Base-by-base conservation (phyloP, 202 grass and related monocot species). In the Zizania palustris region DNA sequence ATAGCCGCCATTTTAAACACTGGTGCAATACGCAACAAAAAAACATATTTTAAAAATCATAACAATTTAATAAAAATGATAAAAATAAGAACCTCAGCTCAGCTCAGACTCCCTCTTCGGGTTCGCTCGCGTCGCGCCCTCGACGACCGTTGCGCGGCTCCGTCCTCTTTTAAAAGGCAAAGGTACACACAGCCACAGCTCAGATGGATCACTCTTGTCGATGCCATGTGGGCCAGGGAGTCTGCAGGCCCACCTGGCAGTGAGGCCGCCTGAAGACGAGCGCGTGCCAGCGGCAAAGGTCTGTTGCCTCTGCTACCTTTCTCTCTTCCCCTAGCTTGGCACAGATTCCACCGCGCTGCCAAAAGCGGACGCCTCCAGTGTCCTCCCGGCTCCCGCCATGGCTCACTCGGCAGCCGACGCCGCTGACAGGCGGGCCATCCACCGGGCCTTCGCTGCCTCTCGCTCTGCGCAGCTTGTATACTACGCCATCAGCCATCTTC, bases 301-400 rank as follows among this genome's bases (percentile, higher is more conserved):
- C 36, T 14, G 63, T 18, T 20, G 7, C 3, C 7, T 71, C 64
- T 80, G 81, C 5, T 9, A 60, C 66, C 86, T 88, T 85, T 73
- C 43, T 65, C 67, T 85, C 77, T 9, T 77, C 86, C 82, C 72
- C 60, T 77, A 35, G 72, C 67, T 66, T 66, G 71, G 86, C 86
- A 88, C 82, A 85, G 72, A 88, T 85, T 88, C 82, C 72, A 16
- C 36, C 77, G 51, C 51, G 58, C 69, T 67, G 22, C 76, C 40
- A 36, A 88, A 84, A 88, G 82, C 82, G 53, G 34, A 81, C 81
- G 16, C 13, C 15, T 16, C 18, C 11, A 40, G 1, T 4, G 5
- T 58, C 33, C 48, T 81, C 86, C 77, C 86, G 72, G 18, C 48
- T 81, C 86, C 77, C 86, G 72, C 86, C 86, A 85, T 84, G 45